phyloP scores from a whole-genome alignment of 768 basidiomycete species.

The Tulasnella sp. region DNA sequence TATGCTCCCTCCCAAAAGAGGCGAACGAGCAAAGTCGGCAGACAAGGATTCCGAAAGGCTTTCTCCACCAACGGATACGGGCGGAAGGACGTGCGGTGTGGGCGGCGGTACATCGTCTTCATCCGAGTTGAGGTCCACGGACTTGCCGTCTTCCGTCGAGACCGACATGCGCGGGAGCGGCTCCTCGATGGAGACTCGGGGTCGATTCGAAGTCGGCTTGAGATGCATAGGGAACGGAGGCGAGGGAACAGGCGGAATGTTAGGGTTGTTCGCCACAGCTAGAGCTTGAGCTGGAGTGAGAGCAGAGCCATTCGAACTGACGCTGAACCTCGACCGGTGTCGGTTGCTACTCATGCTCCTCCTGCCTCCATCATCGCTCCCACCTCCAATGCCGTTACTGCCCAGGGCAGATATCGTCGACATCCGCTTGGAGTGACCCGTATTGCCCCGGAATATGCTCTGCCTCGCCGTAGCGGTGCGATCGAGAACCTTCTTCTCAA shows the following conservation, averaged over 20 bases:
- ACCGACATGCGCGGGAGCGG: constrained; percentile 57
- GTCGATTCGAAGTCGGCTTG: constrained; percentile 27
- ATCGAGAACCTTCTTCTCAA: constrained; percentile 83
- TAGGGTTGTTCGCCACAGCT: constrained; percentile 1
- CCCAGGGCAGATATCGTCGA: constrained; percentile 7
- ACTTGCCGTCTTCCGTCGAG: constrained; percentile 59
- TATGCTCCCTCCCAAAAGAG: constrained; percentile 30
- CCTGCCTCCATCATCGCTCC: constrained; percentile 32
- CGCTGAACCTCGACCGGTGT: constrained; percentile 46
- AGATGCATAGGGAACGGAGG: constrained; percentile 21
- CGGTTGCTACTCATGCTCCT: constrained; percentile 29
- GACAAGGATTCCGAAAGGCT: constrained; percentile 64
- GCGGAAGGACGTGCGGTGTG: constrained; percentile 53
- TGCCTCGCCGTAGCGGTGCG: constrained; percentile 62
- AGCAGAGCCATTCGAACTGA: constrained; percentile 26
- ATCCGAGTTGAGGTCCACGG: constrained; percentile 42
- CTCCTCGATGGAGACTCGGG: constrained; percentile 28
- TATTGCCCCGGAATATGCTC: constrained; percentile 64
- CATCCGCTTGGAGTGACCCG: constrained; percentile 26
- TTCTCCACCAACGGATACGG: constrained; percentile 66
- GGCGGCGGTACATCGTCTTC: constrained; percentile 23
- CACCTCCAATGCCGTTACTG: constrained; percentile 8
- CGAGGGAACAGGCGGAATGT: background rate
- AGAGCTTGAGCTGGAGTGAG: constrained; percentile 4
- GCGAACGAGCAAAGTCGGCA: constrained; percentile 21